These are phyloP conservation scores for Solanum dulcamara DNA, from an alignment of 257 asterid genomes.

Conservation along the genomic window DNA sequence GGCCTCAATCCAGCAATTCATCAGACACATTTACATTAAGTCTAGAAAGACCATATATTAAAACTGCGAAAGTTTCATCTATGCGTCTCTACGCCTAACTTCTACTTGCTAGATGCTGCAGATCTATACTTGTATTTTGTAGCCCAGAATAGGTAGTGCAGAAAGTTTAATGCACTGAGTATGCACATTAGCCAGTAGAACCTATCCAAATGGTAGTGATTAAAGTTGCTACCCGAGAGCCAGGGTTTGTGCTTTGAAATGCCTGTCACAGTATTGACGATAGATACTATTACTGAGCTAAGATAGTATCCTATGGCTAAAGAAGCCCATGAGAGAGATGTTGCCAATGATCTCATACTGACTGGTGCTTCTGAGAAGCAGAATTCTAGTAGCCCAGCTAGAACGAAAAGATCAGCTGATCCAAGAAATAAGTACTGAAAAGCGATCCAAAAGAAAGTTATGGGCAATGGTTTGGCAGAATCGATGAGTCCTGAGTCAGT, in stretches of 20 bases:
- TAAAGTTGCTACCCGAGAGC: slow-evolving; percentile 63
- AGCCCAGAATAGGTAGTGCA: slow-evolving; percentile 83
- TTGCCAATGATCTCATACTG: slow-evolving; percentile 80
- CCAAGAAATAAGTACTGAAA: slow-evolving; percentile 77
- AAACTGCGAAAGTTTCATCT: not conserved
- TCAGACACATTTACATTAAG: slow-evolving; percentile 22
- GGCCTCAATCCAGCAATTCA: slow-evolving; percentile 22
- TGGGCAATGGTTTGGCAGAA: slow-evolving; percentile 43
- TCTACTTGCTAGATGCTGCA: not conserved
- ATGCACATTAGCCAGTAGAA: slow-evolving; percentile 89
- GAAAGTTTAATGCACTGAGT: slow-evolving; percentile 62
- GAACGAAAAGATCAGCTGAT: slow-evolving; percentile 81
- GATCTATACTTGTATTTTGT: slow-evolving; percentile 53
- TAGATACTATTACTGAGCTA: slow-evolving; percentile 58
- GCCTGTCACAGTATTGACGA: slow-evolving; percentile 57
- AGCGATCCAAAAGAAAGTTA: slow-evolving; percentile 78
- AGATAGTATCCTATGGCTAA: slow-evolving; percentile 81
- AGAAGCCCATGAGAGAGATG: slow-evolving; percentile 80
- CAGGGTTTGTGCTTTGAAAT: slow-evolving; percentile 33
- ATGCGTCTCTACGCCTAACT: not conserved
- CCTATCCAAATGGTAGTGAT: slow-evolving; percentile 53
- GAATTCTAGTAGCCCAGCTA: slow-evolving; percentile 82
- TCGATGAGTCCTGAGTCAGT: slow-evolving; percentile 14
- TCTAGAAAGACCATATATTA: not conserved
- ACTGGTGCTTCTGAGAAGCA: slow-evolving; percentile 89